A percentile compares a stretch with the other conserved stretches of the same genome.
Conservation (phyloP, 495 filamentous ascomycete species). For the Lophiostoma macrostomum region DNA sequence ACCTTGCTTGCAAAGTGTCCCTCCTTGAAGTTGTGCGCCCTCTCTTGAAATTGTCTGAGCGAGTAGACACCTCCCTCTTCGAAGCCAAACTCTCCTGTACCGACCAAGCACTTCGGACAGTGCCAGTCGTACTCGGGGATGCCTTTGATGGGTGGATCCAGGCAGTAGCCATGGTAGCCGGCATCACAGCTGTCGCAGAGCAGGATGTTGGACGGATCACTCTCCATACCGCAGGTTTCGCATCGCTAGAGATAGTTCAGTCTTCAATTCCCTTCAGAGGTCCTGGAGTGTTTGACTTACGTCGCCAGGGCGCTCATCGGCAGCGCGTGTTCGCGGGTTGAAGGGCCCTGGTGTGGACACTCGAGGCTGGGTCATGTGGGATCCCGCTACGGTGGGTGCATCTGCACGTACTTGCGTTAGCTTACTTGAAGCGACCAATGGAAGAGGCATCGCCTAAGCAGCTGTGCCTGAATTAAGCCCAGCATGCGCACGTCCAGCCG, state of each 20-base stretch:
- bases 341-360: slow-evolving; percentile 63
- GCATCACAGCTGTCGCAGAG: slow-evolving; percentile 92
- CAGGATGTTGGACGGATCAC: slow-evolving; percentile 66
- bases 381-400: slow-evolving; percentile 87
- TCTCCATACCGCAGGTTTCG: slow-evolving; percentile 79
- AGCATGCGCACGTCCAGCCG: slow-evolving; percentile 29
- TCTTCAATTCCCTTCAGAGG: too few relatives aligned
- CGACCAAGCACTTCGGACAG: slow-evolving; percentile 91
- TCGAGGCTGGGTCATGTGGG: slow-evolving; percentile 92
- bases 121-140: slow-evolving; percentile 91
- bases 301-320: slow-evolving; percentile 68
- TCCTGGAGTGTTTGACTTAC: too few relatives aligned
- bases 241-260: slow-evolving; percentile 64
- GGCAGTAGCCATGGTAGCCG: slow-evolving; percentile 81
- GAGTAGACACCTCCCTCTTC: slow-evolving; percentile 97
- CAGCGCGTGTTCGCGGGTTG: slow-evolving; percentile 56
- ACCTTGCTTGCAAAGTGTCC: slow-evolving; percentile 87
- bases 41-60: slow-evolving; percentile 92
- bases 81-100: slow-evolving; percentile 95
- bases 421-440: slow-evolving; percentile 26
- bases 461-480: slow-evolving; percentile 24
- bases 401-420: slow-evolving; percentile 55
- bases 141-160: slow-evolving; percentile 79
- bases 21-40: slow-evolving; percentile 90
- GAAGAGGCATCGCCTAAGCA: slow-evolving; percentile 23